Conservation (phyloP, 108 stramenopile genomes). For the Poteriospumella lacustris region DNA sequence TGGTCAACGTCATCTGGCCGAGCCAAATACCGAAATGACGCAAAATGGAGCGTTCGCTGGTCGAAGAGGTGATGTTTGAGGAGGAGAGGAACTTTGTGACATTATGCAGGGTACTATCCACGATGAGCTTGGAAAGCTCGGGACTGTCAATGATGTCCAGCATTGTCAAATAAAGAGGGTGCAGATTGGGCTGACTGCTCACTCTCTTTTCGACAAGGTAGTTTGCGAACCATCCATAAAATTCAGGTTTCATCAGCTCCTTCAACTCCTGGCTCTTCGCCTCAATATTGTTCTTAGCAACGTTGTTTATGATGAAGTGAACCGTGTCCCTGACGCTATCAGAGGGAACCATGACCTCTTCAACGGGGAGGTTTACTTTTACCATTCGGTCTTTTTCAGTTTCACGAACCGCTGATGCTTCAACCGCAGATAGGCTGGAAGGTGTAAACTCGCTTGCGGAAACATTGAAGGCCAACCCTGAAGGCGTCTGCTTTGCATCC, state of each 20-base stretch:
- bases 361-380: neutral
- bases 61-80: slow-evolving; percentile 87
- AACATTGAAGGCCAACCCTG: too few relatives aligned
- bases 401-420: too few relatives aligned
- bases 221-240: slow-evolving; percentile 93
- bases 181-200: slow-evolving; percentile 94
- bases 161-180: slow-evolving; percentile 80
- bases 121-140: slow-evolving; percentile 78
- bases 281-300: slow-evolving; percentile 83
- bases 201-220: slow-evolving; percentile 96
- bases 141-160: slow-evolving; percentile 73
- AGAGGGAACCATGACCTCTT: slow-evolving; percentile 64
- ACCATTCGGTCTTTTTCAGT: slow-evolving; percentile 14
- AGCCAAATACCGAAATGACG: slow-evolving; percentile 98
- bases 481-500: too few relatives aligned
- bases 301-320: slow-evolving; percentile 95
- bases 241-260: slow-evolving; percentile 59
- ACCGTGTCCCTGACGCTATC: slow-evolving; percentile 79
- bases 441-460: too few relatives aligned
- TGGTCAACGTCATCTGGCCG: slow-evolving; percentile 90
- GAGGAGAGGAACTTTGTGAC: slow-evolving; percentile 84
- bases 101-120: slow-evolving; percentile 79
- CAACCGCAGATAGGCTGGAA: too few relatives aligned
- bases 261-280: slow-evolving; percentile 77
- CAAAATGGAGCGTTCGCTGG: slow-evolving; percentile 84